These are phyloP conservation scores for Citrus australasica DNA, from an alignment of 345 rosid genomes.

Conservation along the genomic window DNA sequence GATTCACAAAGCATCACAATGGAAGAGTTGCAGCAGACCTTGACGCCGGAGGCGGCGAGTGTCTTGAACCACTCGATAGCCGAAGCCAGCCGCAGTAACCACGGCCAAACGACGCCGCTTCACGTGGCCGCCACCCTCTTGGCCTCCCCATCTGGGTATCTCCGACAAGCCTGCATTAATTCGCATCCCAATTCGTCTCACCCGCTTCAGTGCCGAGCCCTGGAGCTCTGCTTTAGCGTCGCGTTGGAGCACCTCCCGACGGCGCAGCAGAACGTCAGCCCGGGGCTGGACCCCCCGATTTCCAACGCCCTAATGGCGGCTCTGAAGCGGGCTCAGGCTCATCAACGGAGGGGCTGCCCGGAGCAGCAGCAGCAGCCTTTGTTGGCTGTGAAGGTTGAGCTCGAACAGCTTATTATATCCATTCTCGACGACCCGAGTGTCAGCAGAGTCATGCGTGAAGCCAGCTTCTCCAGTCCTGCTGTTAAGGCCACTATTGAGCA, in stretches of 20 bases:
- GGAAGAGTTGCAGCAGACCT: constrained; percentile 61
- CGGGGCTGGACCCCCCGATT: constrained; percentile 72
- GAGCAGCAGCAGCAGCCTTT: constrained; percentile 98
- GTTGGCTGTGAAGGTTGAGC: constrained; percentile 92
- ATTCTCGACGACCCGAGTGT: constrained; percentile 98
- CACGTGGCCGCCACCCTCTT: constrained; percentile 95
- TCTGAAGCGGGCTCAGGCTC: constrained; percentile 95
- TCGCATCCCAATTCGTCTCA: constrained; percentile 98
- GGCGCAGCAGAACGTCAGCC: constrained; percentile 39
- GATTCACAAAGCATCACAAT: not conserved
- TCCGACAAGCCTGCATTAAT: constrained; percentile 96
- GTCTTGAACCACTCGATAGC: constrained; percentile 86
- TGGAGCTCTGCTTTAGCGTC: constrained; percentile 99
- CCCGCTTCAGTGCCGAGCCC: constrained; percentile 98
- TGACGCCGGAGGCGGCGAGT: constrained; percentile 92
- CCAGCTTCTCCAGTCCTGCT: constrained; percentile 94
- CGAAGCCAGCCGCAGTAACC: constrained; percentile 88
- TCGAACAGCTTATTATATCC: constrained; percentile 92
- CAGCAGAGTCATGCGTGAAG: constrained; percentile 96
- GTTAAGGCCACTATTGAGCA: constrained; percentile 92
- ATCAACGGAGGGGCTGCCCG: constrained; percentile 97
- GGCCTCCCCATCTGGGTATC: constrained; percentile 75
- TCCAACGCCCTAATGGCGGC: constrained; percentile 99
- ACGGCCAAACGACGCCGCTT: constrained; percentile 92
- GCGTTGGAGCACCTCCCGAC: constrained; percentile 93